These are phyloP conservation scores for Pezicula rhizophila DNA, from an alignment of 2,329 filamentous ascomycete species.

Conservation along the genomic window DNA sequence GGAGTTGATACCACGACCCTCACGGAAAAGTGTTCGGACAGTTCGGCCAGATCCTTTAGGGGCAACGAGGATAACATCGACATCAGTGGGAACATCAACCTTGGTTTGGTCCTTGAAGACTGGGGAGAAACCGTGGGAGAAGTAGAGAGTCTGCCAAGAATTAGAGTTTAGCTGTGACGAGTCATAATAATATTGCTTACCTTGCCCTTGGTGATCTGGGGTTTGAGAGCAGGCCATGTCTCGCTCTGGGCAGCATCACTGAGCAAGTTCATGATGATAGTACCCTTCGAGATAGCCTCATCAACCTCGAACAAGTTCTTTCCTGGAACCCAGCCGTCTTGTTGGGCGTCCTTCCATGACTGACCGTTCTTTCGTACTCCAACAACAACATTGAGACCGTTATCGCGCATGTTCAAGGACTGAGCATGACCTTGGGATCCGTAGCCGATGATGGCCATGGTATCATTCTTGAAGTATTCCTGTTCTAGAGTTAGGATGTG, in stretches of 20 bases:
- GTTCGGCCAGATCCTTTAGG: conserved; percentile 99
- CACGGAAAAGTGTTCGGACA: conserved; percentile 96
- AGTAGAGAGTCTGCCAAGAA: conserved; percentile 83
- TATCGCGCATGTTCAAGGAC: conserved; percentile 99
- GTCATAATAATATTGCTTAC: conserved; percentile 40
- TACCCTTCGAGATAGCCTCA: conserved; percentile 88
- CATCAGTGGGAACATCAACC: conserved; percentile 89
- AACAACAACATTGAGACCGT: conserved; percentile 97
- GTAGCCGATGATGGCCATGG: conserved; percentile 97
- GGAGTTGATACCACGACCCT: conserved; percentile 99
- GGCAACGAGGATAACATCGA: conserved; percentile 98
- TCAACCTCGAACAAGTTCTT: conserved; percentile 99
- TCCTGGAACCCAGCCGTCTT: conserved; percentile 96
- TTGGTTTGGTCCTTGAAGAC: conserved; percentile 99
- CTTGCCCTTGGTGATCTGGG: conserved; percentile 97
- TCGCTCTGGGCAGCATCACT: conserved; percentile 96
- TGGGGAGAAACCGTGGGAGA: conserved; percentile 99
- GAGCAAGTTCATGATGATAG: conserved; percentile 99
- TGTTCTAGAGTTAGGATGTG: conserved; percentile 32
- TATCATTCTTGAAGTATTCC: conserved; percentile 99
- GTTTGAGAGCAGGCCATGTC: conserved; percentile 98
- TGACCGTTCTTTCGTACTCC: conserved; percentile 97
- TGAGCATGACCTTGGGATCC: conserved; percentile 97
- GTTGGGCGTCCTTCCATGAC: conserved; percentile 94
- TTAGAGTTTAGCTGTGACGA: conserved; percentile 9